Evolutionary conservation across 2,329 filamentous ascomycete species (phyloP).

Genomic region (Sarocladium oryzae): DNA sequence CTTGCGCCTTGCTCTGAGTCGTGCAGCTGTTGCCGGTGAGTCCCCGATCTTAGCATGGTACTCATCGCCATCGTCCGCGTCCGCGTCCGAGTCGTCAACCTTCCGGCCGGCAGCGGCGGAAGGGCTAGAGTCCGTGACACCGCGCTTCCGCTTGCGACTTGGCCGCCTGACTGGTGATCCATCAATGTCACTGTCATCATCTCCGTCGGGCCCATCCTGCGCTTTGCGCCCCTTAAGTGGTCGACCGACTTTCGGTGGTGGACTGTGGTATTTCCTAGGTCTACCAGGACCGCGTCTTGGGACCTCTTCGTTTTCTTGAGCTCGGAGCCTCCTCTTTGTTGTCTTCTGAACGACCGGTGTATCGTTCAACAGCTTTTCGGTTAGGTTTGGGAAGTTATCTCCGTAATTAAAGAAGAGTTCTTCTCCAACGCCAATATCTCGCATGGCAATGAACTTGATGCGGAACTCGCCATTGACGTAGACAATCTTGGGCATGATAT

Average conservation of each 20-base stretch:
- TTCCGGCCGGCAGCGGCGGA: background rate
- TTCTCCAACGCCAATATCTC: constrained; percentile 62
- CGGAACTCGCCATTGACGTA: constrained; percentile 71
- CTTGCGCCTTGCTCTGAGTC: constrained; percentile 12
- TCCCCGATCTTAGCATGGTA: constrained; percentile 3
- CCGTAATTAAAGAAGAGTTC: constrained; percentile 82
- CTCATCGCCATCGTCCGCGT: constrained; percentile 2
- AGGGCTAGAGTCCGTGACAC: background rate
- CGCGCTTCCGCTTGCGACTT: background rate
- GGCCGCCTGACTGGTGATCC: background rate
- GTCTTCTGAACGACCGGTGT: background rate
- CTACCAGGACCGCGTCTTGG: background rate
- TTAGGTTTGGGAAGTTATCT: constrained; percentile 58
- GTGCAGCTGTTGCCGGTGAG: constrained; percentile 14
- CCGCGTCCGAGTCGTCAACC: background rate
- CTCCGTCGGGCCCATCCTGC: background rate
- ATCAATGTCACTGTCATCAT: constrained; percentile 7
- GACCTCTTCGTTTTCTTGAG: background rate
- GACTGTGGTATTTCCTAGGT: background rate
- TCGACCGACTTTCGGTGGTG: background rate
- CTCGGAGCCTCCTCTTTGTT: background rate
- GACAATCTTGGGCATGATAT: constrained; percentile 57
- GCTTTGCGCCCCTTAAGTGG: background rate
- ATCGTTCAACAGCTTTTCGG: constrained; percentile 24
- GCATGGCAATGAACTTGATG: constrained; percentile 65